phyloP scores from a whole-genome alignment of 352 stramenopile genomes.

The Saprolegnia diclina region DNA sequence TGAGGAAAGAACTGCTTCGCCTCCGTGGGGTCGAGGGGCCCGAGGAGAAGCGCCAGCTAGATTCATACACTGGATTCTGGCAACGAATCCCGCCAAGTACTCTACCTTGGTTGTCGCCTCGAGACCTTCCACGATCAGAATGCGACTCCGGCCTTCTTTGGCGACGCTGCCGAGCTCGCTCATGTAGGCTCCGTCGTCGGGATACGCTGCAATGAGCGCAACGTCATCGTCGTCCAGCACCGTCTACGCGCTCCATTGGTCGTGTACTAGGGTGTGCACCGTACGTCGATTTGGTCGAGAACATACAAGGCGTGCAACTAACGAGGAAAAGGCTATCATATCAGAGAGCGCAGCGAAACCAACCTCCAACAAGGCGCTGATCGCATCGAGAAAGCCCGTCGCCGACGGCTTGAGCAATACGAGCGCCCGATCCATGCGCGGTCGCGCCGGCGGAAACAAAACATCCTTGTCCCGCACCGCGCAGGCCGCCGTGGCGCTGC shows the following conservation, averaged over 20 bases:
- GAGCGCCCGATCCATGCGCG: slow-evolving; percentile 32
- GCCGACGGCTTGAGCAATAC: slow-evolving; percentile 36
- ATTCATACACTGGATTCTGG: not conserved
- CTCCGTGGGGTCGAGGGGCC: slow-evolving; percentile 33
- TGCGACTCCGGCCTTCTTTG: not conserved
- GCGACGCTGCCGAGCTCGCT: slow-evolving; percentile 7
- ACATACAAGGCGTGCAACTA: slow-evolving; percentile 19
- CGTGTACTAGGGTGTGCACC: not conserved
- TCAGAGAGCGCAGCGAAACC: not conserved
- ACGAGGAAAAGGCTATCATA: not conserved
- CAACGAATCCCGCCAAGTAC: not conserved
- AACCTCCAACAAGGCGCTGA: slow-evolving; percentile 22
- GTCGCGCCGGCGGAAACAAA: slow-evolving; percentile 39
- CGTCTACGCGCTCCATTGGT: not conserved
- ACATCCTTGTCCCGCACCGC: slow-evolving; percentile 57
- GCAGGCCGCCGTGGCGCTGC: slow-evolving; percentile 46
- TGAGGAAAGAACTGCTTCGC: slow-evolving; percentile 44
- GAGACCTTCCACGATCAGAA: slow-evolving; percentile 44
- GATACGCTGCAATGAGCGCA: not conserved
- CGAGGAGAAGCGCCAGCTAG: slow-evolving; percentile 31
- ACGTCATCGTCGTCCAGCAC: slow-evolving; percentile 7
- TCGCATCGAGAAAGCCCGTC: slow-evolving; percentile 4
- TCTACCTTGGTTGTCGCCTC: slow-evolving; percentile 38
- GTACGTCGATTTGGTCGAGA: slow-evolving; percentile 12
- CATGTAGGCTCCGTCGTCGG: slow-evolving; percentile 4